These are phyloP conservation scores for Chrysanthemum makinoi DNA, from an alignment of 129 eudicot genomes.

Conservation along the genomic window DNA sequence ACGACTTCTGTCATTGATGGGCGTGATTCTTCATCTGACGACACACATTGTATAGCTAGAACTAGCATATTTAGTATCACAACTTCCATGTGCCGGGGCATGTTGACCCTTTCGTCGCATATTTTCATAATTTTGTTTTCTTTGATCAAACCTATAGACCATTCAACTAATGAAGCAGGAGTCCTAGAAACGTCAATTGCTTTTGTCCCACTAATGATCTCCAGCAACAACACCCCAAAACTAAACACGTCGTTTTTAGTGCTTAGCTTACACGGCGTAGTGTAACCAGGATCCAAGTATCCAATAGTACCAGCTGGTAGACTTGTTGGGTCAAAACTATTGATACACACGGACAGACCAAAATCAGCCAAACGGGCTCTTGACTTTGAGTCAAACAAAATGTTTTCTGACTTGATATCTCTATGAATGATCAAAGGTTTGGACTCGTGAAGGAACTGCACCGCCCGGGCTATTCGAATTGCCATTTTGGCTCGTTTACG, in stretches of 20 bases:
- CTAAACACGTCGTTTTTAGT: conserved; percentile 65
- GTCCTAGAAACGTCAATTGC: conserved; percentile 53
- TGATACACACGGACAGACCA: conserved; percentile 43
- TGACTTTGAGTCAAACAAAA: conserved; percentile 60
- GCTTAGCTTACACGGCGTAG: conserved; percentile 60
- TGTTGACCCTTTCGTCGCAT: conserved; percentile 43
- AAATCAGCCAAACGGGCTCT: conserved; percentile 62
- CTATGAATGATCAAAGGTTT: conserved; percentile 58
- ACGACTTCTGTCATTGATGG: conserved; percentile 62
- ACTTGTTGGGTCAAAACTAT: conserved; percentile 16
- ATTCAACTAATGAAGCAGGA: conserved; percentile 58
- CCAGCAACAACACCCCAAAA: conserved; percentile 64
- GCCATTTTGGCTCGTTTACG: conserved; percentile 53
- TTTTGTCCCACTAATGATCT: conserved; percentile 60
- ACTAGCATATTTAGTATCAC: conserved; percentile 28
- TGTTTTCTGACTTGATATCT: conserved; percentile 60
- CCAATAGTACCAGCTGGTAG: conserved; percentile 82
- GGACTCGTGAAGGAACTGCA: conserved; percentile 44
- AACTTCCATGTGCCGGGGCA: conserved; percentile 48
- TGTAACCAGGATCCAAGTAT: conserved; percentile 73
- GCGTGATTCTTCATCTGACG: conserved; percentile 34
- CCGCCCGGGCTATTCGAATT: conserved; percentile 46
- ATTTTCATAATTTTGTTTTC: conserved; percentile 29
- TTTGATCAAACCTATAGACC: conserved; percentile 45
- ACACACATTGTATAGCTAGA: conserved; percentile 58